Base-by-base conservation (phyloP, 495 filamentous ascomycete genomes). In the Melanomma pulvis-pyrius region DNA sequence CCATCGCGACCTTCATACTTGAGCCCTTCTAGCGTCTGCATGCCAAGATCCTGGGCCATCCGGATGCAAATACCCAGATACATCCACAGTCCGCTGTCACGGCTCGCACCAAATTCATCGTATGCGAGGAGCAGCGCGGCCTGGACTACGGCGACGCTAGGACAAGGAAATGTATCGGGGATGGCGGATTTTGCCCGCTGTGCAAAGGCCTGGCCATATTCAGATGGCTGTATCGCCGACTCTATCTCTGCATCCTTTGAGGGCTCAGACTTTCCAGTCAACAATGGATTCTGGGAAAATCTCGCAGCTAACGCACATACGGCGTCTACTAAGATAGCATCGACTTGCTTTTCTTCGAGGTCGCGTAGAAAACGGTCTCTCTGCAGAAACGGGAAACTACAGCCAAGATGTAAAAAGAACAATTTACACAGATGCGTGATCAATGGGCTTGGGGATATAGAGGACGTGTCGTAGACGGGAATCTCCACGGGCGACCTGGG, bases 11-110 rank as follows among this genome's bases (percentile, higher is more conserved):
- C 88, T 64, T 87, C 86, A 67, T 89, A 86, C 71, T 85, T 88
- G 59, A 90, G 81, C 0, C 91, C 91, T 64, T 90, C 88, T 29
- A 87, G 76, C 52, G 91, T 93, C 65, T 91, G 89, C 69, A 96
- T 81, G 2, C 91, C 91, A 4, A 96, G 81, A 73, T 96, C 91
- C 59, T 92, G 85, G 0, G 89, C 90, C 90, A 96, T 92, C 26
- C 91, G 84, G 67, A 96, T 93, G 0, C 90, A 87, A 61, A 91
- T 87, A 0, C 91, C 91, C 17, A 93, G 78, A 68, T 92, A 93
- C 90, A 93, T 93, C 91, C 91, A 96, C 19, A 96, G 78, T 1
- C 90, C 90, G 74, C 91, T 93, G 71, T 93, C 91, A 65, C 90
- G 88, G 68, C 91, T 91, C 22, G 88, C 87, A 13, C 91, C 91